Evolutionary conservation across 257 asterid genomes (phyloP), one percentile per base, ranked within the genome.

Genomic region (Coffea canephora): DNA sequence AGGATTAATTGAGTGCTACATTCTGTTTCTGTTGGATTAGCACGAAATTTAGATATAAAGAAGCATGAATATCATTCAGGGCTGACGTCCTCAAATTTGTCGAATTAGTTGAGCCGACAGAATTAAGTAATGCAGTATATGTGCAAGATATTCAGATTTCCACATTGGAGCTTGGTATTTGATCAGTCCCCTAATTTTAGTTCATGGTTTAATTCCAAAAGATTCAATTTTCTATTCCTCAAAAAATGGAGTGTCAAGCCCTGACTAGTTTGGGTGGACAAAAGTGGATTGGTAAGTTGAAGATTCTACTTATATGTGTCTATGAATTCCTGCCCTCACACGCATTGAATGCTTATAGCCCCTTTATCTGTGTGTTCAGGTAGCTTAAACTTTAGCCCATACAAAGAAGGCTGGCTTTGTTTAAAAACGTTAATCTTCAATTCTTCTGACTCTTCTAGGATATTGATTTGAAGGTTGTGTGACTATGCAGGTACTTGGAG

Each of bases 401-500:
- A 59, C n/a, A n/a, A 59, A 59, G 52, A 21, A 54, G 3, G 25
- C n/a, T 34, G 18, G 25, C 34, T 13, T 74, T 21, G 34, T 6
- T 1, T 9, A 36, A 39, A 39, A 43, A 39, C 59, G 43, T 3
- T 13, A 16, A 12, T n/a, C 59, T 75, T n/a, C 59, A 12, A 41
- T 39, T 59, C 59, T 41, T 61, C 43, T 75, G 57, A 61, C 69
- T 59, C 8, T 57, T 19, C 8, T 41, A 3, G 19, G 6, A 8
- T 8, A 18, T 15, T 4, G 5, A 66, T 66, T 66, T 49, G n/a
- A 27, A 65, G 18, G 6, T 45, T 4, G 49, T 4, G 45, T 55
- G 83, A 67, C 73, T 71, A 65, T 71, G 69, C 85, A 91, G 99
- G 90, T 57, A 77, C 70, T 80, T 69, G 80, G 71, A 75, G 87